Evolutionary conservation across 805 yeast species (phyloP).

Genomic region (Saturnispora ahearnii): DNA sequence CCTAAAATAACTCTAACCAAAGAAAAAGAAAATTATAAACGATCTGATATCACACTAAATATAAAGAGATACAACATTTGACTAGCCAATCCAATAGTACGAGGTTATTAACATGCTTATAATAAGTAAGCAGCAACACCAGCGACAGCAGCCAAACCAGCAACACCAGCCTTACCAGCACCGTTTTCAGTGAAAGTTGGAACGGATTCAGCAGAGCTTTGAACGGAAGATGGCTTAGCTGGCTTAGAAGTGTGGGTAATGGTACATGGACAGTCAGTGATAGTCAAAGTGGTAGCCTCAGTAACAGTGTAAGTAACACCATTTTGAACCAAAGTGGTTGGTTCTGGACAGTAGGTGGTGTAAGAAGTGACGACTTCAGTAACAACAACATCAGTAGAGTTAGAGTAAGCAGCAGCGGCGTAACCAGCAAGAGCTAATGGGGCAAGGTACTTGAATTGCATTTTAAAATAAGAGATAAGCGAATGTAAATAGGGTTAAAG

Average conservation of each 20-base stretch:
- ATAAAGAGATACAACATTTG: neutral
- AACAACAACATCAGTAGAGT: slow-evolving; percentile 35
- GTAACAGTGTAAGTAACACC: slow-evolving; percentile 66
- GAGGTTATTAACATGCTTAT: slow-evolving; percentile 19
- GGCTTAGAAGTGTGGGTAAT: slow-evolving; percentile 27
- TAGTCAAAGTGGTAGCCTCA: slow-evolving; percentile 70
- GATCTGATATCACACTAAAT: slow-evolving; percentile 5
- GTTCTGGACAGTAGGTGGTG: slow-evolving; percentile 77
- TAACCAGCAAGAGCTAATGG: slow-evolving; percentile 31
- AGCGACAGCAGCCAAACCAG: slow-evolving; percentile 31
- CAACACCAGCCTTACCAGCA: slow-evolving; percentile 32
- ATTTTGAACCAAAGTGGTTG: slow-evolving; percentile 61
- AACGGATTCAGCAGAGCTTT: slow-evolving; percentile 14
- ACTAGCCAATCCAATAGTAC: neutral
- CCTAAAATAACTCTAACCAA: neutral
- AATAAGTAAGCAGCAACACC: slow-evolving; percentile 34
- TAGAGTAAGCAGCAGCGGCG: slow-evolving; percentile 39
- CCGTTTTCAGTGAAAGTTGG: slow-evolving; percentile 21
- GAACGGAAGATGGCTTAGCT: slow-evolving; percentile 16
- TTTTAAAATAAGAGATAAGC: slow-evolving; percentile 12
- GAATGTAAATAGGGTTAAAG: neutral
- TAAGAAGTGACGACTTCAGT: slow-evolving; percentile 57
- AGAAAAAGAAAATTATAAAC: neutral
- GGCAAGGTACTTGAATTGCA: slow-evolving; percentile 30
- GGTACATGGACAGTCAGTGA: slow-evolving; percentile 85